Evolutionary conservation across 306 rosid genomes (phyloP).

Genomic region (Lathyrus oleraceus): DNA sequence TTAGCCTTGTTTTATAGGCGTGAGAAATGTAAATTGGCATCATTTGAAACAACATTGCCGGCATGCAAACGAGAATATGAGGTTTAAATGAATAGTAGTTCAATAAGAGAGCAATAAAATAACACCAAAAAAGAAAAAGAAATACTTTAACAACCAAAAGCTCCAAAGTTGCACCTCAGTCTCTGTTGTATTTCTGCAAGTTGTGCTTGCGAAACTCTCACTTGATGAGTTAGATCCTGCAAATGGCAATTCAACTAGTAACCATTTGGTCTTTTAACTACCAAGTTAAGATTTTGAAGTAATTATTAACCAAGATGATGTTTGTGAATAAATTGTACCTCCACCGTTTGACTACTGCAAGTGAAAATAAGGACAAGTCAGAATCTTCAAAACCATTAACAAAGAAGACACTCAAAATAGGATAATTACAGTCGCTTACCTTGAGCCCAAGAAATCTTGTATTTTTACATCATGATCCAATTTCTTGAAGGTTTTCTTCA

Average conservation of each 20-base stretch:
- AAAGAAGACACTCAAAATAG: constrained; percentile 29
- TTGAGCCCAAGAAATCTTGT: constrained; percentile 65
- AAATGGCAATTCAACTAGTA: constrained; percentile 33
- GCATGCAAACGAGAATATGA: background rate
- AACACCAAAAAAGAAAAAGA: constrained; percentile 55
- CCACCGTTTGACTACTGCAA: constrained; percentile 66
- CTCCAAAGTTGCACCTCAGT: constrained; percentile 84
- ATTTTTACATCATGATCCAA: constrained; percentile 75
- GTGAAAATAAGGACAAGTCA: constrained; percentile 30
- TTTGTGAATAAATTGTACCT: constrained; percentile 48
- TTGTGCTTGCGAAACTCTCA: constrained; percentile 52
- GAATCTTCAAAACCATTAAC: constrained; percentile 30
- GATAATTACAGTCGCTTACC: constrained; percentile 42
- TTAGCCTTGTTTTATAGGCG: background rate
- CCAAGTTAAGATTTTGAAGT: constrained; percentile 33
- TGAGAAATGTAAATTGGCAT: background rate
- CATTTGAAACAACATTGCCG: background rate
- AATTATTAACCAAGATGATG: constrained; percentile 22
- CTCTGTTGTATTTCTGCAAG: constrained; percentile 60
- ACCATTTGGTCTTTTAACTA: constrained; percentile 25
- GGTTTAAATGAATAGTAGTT: constrained; percentile 20
- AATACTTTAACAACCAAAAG: constrained; percentile 64
- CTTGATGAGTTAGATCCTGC: constrained; percentile 61
- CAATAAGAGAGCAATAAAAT: constrained; percentile 18
- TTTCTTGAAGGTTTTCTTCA: constrained; percentile 85